Evolutionary conservation across 306 rosid species (phyloP).

Genomic region (Inga leiocalycina): DNA sequence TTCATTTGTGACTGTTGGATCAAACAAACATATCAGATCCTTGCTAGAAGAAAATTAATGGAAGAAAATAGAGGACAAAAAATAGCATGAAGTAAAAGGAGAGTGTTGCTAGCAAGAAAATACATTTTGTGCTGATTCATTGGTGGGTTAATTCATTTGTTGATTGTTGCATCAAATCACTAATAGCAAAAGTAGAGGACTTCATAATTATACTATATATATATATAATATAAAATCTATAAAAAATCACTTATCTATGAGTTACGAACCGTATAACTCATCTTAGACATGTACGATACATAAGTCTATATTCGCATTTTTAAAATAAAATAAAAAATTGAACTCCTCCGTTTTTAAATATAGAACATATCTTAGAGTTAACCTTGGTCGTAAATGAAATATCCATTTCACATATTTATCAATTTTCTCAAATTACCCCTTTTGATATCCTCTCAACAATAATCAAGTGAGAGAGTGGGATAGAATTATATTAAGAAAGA

Average conservation of each 20-base stretch:
- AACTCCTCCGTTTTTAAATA: too few relatives aligned
- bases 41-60: neutral
- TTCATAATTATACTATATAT: neutral
- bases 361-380: too few relatives aligned
- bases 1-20: neutral
- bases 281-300: neutral
- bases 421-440: too few relatives aligned
- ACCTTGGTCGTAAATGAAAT: too few relatives aligned
- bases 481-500: too few relatives aligned
- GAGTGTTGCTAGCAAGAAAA: neutral
- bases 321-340: too few relatives aligned
- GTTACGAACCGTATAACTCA: neutral
- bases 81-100: neutral
- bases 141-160: neutral
- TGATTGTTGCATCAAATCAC: neutral
- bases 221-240: neutral
- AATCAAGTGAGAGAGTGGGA: too few relatives aligned
- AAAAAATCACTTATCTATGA: neutral
- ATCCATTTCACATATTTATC: too few relatives aligned
- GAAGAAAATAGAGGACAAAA: neutral
- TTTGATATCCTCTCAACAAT: too few relatives aligned
- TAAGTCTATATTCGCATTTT: neutral
- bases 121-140: neutral
- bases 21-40: neutral
- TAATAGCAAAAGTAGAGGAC: neutral